Evolutionary conservation across 805 yeast genomes (phyloP).

Genomic region (Ogataea pilisensis): DNA sequence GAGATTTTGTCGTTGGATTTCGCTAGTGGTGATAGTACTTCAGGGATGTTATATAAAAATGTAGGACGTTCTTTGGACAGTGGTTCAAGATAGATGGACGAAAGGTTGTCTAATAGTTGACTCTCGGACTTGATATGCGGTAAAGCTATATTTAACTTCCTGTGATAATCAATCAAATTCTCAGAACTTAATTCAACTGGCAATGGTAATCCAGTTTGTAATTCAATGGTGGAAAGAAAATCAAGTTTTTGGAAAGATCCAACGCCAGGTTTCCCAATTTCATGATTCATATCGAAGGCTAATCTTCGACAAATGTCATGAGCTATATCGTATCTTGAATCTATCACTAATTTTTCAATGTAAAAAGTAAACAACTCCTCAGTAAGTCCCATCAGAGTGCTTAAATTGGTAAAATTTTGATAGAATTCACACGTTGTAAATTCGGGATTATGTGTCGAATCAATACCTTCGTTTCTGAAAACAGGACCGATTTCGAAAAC

Average conservation of each 20-base stretch:
- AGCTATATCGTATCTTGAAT: slow-evolving; percentile 14
- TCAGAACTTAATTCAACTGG: slow-evolving; percentile 43
- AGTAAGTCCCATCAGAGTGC: slow-evolving; percentile 62
- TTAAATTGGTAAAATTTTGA: slow-evolving; percentile 62
- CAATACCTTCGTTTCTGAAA: slow-evolving; percentile 92
- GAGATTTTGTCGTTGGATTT: slow-evolving; percentile 59
- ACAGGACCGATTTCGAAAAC: slow-evolving; percentile 83
- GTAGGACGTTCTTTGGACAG: slow-evolving; percentile 56
- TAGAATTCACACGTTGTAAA: slow-evolving; percentile 90
- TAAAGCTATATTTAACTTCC: slow-evolving; percentile 30
- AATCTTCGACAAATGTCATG: slow-evolving; percentile 21
- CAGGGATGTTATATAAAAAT: slow-evolving; percentile 79
- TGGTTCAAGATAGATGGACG: slow-evolving; percentile 62
- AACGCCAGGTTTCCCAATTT: too few relatives aligned
- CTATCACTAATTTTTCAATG: slow-evolving; percentile 29
- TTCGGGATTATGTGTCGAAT: slow-evolving; percentile 91
- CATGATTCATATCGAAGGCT: too few relatives aligned
- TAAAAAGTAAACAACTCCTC: slow-evolving; percentile 50
- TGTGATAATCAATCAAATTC: slow-evolving; percentile 38
- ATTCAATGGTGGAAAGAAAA: slow-evolving; percentile 62
- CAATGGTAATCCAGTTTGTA: slow-evolving; percentile 42
- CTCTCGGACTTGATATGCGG: slow-evolving; percentile 46
- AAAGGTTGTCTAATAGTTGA: slow-evolving; percentile 60
- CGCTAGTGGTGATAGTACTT: slow-evolving; percentile 81
- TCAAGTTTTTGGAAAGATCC: slow-evolving; percentile 50